phyloP scores from a whole-genome alignment of 352 stramenopile genomes.

The Globisporangium iwayamae region DNA sequence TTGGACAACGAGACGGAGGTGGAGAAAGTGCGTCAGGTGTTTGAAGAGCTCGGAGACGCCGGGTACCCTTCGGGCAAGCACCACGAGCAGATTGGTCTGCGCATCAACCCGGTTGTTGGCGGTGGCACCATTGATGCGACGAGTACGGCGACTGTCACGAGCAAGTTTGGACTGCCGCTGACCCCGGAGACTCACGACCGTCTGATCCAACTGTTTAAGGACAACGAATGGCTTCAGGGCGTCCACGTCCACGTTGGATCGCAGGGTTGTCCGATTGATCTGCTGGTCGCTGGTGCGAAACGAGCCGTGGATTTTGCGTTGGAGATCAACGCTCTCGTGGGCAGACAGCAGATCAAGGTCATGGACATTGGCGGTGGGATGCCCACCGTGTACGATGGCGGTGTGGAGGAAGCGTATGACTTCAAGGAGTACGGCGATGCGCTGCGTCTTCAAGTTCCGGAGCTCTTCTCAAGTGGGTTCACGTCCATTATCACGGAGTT shows the following conservation, averaged over 20 bases:
- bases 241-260: slow-evolving; percentile 90
- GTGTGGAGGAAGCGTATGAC: slow-evolving; percentile 56
- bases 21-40: slow-evolving; percentile 59
- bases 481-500: slow-evolving; percentile 91
- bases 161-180: slow-evolving; percentile 90
- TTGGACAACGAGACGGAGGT: slow-evolving; percentile 91
- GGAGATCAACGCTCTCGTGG: slow-evolving; percentile 65
- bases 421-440: slow-evolving; percentile 80
- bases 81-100: slow-evolving; percentile 73
- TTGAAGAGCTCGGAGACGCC: slow-evolving; percentile 32
- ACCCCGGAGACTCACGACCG: slow-evolving; percentile 44
- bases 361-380: slow-evolving; percentile 92
- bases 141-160: slow-evolving; percentile 85
- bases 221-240: slow-evolving; percentile 82
- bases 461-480: slow-evolving; percentile 82
- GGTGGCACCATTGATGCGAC: slow-evolving; percentile 80
- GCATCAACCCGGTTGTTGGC: slow-evolving; percentile 91
- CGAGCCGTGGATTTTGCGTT: slow-evolving; percentile 71
- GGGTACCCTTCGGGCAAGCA: slow-evolving; percentile 26
- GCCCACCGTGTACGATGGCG: slow-evolving; percentile 83
- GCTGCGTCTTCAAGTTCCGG: slow-evolving; percentile 62
- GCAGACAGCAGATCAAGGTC: slow-evolving; percentile 58
- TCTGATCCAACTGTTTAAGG: slow-evolving; percentile 52
- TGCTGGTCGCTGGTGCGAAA: slow-evolving; percentile 78
- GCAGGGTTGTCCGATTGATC: slow-evolving; percentile 79